phyloP scores from a whole-genome alignment of 768 basidiomycete species.

The Trametes sanguinea region DNA sequence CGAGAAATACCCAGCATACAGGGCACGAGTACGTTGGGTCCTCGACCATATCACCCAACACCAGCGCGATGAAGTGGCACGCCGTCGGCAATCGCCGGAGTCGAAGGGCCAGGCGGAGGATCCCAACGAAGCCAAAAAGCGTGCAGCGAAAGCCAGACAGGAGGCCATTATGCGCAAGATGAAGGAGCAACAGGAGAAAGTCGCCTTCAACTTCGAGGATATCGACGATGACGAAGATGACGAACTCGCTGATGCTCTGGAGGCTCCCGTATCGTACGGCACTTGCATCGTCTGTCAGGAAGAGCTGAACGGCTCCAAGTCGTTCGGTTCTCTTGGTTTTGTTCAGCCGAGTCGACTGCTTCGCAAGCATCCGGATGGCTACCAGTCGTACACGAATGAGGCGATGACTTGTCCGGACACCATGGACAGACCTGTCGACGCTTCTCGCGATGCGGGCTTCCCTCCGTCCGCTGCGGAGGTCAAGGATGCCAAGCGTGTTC shows the following conservation, averaged over 20 bases:
- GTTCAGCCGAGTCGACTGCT: conserved; percentile 87
- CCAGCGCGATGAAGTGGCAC: conserved; percentile 58
- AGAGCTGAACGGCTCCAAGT: conserved; percentile 67
- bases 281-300: conserved; percentile 99
- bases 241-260: conserved; percentile 50
- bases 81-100: conserved; percentile 47
- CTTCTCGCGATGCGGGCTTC: conserved; percentile 40
- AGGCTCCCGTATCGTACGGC: conserved; percentile 64
- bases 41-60: conserved; percentile 58
- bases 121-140: conserved; percentile 72
- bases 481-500: conserved; percentile 44
- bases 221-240: conserved; percentile 74
- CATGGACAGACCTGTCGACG: conserved; percentile 55
- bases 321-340: conserved; percentile 86
- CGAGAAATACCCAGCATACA: conserved; percentile 73
- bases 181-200: conserved; percentile 88
- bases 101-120: conserved; percentile 42
- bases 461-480: conserved; percentile 55
- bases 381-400: conserved; percentile 66
- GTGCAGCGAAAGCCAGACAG: conserved; percentile 87
- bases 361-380: conserved; percentile 72
- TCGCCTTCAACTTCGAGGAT: conserved; percentile 76
- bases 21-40: conserved; percentile 74
- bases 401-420: conserved; percentile 61
- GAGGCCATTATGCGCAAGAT: conserved; percentile 95